phyloP scores from a whole-genome alignment of 768 basidiomycete species.

The Russula vinacea region DNA sequence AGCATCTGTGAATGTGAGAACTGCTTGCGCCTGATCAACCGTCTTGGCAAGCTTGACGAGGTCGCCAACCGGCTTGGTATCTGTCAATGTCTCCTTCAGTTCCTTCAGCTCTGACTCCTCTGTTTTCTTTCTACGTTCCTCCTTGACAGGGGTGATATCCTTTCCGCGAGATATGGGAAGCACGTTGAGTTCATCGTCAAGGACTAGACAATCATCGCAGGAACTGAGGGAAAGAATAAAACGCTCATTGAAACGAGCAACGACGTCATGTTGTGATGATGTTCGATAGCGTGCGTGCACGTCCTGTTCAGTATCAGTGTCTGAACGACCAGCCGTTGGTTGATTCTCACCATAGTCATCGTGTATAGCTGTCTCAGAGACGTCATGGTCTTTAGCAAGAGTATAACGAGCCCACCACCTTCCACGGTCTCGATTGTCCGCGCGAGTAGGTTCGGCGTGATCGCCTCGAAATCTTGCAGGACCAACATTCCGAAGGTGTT shows the following conservation, averaged over 20 bases:
- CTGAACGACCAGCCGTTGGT: background rate
- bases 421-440: conserved; percentile 98
- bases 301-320: conserved; percentile 53
- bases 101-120: conserved; percentile 67
- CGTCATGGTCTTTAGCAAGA: conserved; percentile 92
- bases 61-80: conserved; percentile 84
- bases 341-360: conserved; percentile 64
- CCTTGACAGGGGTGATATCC: conserved; percentile 71
- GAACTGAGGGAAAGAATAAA: conserved; percentile 97
- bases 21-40: conserved; percentile 89
- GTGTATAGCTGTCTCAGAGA: conserved; percentile 88
- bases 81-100: conserved; percentile 71
- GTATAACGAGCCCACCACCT: conserved; percentile 85
- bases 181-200: conserved; percentile 98
- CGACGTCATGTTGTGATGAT: conserved; percentile 79
- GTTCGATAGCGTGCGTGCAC: conserved; percentile 95
- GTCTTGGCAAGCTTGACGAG: conserved; percentile 90
- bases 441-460: conserved; percentile 95
- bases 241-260: conserved; percentile 97
- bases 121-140: conserved; percentile 48
- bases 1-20: conserved; percentile 92
- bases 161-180: conserved; percentile 94
- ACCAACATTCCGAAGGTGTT: conserved; percentile 98
- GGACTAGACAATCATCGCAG: conserved; percentile 86
- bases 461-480: conserved; percentile 95